These are phyloP conservation scores for Nidularia sp. DNA, from an alignment of 768 basidiomycete species.

Conservation along the genomic window DNA sequence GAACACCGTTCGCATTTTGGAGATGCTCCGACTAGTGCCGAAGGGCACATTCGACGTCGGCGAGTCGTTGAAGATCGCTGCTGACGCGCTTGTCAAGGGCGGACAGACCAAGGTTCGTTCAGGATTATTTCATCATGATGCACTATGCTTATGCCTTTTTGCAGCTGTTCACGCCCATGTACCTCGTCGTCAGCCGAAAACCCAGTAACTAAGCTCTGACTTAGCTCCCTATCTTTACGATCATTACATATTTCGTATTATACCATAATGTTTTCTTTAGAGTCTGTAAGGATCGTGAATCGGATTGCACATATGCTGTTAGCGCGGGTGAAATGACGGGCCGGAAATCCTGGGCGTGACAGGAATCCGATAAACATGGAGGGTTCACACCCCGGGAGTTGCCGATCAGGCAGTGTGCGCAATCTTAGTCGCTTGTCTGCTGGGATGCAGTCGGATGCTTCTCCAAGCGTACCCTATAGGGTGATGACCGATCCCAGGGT, in stretches of 20 bases:
- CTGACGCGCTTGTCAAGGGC: slow-evolving; percentile 71
- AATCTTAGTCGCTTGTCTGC: neutral
- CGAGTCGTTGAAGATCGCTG: slow-evolving; percentile 84
- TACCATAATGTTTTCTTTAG: slow-evolving; percentile 4
- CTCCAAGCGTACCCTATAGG: slow-evolving; percentile 1
- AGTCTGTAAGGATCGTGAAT: neutral
- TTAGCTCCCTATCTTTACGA: slow-evolving; percentile 1
- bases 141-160: slow-evolving; percentile 1
- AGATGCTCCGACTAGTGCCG: slow-evolving; percentile 76
- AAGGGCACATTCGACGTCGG: slow-evolving; percentile 92
- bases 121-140: too few relatives aligned
- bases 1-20: slow-evolving; percentile 70
- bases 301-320: slow-evolving; percentile 9
- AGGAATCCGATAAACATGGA: slow-evolving; percentile 4
- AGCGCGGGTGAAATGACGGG: neutral
- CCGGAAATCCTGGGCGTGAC: too few relatives aligned
- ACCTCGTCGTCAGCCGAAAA: slow-evolving; percentile 61
- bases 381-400: slow-evolving; percentile 25
- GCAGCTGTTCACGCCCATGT: slow-evolving; percentile 89
- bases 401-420: slow-evolving; percentile 8
- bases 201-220: slow-evolving; percentile 35
- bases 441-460: neutral
- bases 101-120: slow-evolving; percentile 76
- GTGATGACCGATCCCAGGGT: slow-evolving; percentile 48
- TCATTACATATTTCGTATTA: slow-evolving; percentile 6